phyloP scores from a whole-genome alignment of 805 yeast genomes.

The Candida ponderosae region DNA sequence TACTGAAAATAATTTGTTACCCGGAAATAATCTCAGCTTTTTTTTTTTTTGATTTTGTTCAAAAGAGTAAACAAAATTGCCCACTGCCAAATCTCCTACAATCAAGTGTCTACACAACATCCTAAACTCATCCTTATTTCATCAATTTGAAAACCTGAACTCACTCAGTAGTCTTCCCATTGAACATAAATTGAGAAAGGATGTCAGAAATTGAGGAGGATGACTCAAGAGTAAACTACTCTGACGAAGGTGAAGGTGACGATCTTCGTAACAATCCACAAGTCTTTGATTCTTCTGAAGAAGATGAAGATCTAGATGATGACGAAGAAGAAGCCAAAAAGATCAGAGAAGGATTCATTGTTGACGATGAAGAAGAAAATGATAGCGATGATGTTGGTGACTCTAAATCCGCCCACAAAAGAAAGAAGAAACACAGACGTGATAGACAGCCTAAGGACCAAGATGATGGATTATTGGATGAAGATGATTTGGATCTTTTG shows the following conservation, averaged over 20 bases:
- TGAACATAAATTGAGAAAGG: too few relatives aligned
- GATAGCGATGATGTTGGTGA: slow-evolving; percentile 35
- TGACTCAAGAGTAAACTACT: slow-evolving; percentile 5
- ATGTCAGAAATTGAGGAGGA: slow-evolving; percentile 17
- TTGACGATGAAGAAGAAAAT: slow-evolving; percentile 81
- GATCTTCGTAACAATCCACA: slow-evolving; percentile 23
- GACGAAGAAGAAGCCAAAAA: slow-evolving; percentile 84
- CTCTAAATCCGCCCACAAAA: slow-evolving; percentile 25
- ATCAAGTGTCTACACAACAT: too few relatives aligned
- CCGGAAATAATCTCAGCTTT: too few relatives aligned
- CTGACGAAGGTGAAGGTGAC: slow-evolving; percentile 35
- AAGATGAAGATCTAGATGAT: slow-evolving; percentile 79
- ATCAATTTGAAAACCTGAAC: too few relatives aligned
- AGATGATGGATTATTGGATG: slow-evolving; percentile 72
- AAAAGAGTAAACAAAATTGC: too few relatives aligned
- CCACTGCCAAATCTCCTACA: too few relatives aligned
- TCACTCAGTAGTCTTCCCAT: too few relatives aligned
- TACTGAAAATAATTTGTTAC: too few relatives aligned
- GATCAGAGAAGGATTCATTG: slow-evolving; percentile 88
- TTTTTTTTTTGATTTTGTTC: too few relatives aligned
- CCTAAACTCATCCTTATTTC: too few relatives aligned
- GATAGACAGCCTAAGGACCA: slow-evolving; percentile 38
- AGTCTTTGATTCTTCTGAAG: slow-evolving; percentile 71
- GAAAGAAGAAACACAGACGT: slow-evolving; percentile 29
- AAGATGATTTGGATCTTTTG: slow-evolving; percentile 88